These are phyloP conservation scores for Rhodofomes roseus DNA, from an alignment of 1,284 basidiomycete species.

Conservation along the genomic window DNA sequence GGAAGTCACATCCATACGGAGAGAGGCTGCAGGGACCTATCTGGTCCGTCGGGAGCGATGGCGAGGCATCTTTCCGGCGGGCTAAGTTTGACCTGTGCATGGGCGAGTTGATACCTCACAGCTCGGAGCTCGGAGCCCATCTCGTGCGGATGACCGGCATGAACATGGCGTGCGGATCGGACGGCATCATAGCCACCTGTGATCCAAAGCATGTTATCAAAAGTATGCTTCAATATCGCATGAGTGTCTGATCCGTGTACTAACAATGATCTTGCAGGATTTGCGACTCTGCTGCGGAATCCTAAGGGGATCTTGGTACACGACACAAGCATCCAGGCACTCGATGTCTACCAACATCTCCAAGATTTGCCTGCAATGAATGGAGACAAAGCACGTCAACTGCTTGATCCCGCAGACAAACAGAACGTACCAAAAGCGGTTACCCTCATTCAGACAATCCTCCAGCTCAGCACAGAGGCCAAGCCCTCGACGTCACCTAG, in stretches of 20 bases:
- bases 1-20: neutral
- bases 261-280: neutral
- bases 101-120: neutral
- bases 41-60: neutral
- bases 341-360: neutral
- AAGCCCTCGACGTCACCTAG: neutral
- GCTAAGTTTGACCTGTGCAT: neutral
- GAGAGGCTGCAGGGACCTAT: neutral
- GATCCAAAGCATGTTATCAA: neutral
- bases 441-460: neutral
- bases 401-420: neutral
- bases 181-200: neutral
- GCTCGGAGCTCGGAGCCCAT: neutral
- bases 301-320: neutral
- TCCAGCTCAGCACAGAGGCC: neutral
- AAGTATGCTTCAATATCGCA: too few relatives aligned
- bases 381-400: neutral
- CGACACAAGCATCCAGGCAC: neutral
- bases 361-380: neutral
- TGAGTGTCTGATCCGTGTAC: neutral
- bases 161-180: neutral
- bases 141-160: neutral
- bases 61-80: neutral
- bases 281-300: neutral
- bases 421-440: neutral